Evolutionary conservation across 1,139 yeast genomes (phyloP).

Genomic region (Pichia sp.): DNA sequence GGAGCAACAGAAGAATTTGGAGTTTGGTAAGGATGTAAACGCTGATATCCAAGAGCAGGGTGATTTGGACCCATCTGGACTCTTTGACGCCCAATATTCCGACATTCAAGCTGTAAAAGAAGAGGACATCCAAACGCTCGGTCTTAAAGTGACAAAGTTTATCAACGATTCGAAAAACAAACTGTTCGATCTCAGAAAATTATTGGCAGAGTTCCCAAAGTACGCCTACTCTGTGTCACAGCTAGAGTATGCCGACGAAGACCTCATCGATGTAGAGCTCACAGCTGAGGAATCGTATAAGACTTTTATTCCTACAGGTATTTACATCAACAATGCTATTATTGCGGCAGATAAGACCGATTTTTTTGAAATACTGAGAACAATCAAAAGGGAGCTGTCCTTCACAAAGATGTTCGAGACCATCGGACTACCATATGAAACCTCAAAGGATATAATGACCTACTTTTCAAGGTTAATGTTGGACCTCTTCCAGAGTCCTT

Average conservation of each 20-base stretch:
- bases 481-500: slow-evolving; percentile 20
- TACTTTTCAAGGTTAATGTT: slow-evolving; percentile 39
- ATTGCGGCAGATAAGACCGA: slow-evolving; percentile 43
- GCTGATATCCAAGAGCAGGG: background rate
- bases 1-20: slow-evolving; percentile 25
- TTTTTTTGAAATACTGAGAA: slow-evolving; percentile 37
- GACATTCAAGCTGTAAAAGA: slow-evolving; percentile 32
- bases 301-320: slow-evolving; percentile 43
- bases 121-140: slow-evolving; percentile 39
- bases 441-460: slow-evolving; percentile 39
- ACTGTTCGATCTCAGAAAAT: slow-evolving; percentile 35
- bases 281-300: slow-evolving; percentile 6
- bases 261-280: slow-evolving; percentile 29
- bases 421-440: slow-evolving; percentile 37
- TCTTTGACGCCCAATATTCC: slow-evolving; percentile 7
- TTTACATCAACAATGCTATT: slow-evolving; percentile 62
- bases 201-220: slow-evolving; percentile 51
- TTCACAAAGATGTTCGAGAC: slow-evolving; percentile 33
- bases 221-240: slow-evolving; percentile 36
- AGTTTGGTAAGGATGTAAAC: slow-evolving; percentile 13
- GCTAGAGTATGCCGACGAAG: slow-evolving; percentile 33
- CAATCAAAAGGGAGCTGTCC: slow-evolving; percentile 37
- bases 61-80: background rate
- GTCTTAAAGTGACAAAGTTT: slow-evolving; percentile 44
- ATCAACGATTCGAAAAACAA: slow-evolving; percentile 34